Evolutionary conservation across 129 eudicot genomes (phyloP).

Genomic region (Scalesia atractyloides): DNA sequence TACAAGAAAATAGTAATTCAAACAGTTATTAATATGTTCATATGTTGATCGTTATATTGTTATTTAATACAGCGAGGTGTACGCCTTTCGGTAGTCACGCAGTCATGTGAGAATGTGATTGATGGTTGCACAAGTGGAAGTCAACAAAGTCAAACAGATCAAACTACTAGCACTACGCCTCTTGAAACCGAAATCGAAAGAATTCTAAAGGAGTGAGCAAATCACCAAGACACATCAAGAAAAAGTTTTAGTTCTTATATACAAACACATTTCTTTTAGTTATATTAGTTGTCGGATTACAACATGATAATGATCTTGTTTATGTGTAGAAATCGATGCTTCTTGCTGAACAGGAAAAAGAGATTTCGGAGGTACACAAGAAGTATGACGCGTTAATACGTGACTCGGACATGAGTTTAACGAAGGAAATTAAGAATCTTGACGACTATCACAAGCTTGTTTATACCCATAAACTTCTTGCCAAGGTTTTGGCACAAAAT

Average conservation of each 20-base stretch:
- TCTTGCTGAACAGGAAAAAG: conserved; percentile 47
- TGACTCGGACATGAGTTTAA: conserved; percentile 36
- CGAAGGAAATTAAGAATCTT: conserved; percentile 32
- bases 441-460: conserved; percentile 39
- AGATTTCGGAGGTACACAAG: conserved; percentile 43
- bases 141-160: conserved; percentile 20
- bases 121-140: background rate
- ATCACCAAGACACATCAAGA: conserved; percentile 46
- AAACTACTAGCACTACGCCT: conserved; percentile 33
- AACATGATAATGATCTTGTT: background rate
- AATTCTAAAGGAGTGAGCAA: conserved; percentile 38
- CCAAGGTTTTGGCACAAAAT: conserved; percentile 35
- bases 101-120: no score
- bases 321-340: conserved; percentile 44
- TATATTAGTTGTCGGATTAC: background rate
- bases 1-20: no score
- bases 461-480: conserved; percentile 40
- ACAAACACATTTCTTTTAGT: background rate
- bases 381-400: conserved; percentile 48
- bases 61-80: no score
- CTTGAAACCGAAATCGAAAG: conserved; percentile 53
- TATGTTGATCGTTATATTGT: no score
- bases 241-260: conserved; percentile 35
- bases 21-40: no score
- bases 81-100: no score